These are phyloP conservation scores for Aureobasidium mangrovei DNA, from an alignment of 2,329 filamentous ascomycete genomes.

Conservation along the genomic window DNA sequence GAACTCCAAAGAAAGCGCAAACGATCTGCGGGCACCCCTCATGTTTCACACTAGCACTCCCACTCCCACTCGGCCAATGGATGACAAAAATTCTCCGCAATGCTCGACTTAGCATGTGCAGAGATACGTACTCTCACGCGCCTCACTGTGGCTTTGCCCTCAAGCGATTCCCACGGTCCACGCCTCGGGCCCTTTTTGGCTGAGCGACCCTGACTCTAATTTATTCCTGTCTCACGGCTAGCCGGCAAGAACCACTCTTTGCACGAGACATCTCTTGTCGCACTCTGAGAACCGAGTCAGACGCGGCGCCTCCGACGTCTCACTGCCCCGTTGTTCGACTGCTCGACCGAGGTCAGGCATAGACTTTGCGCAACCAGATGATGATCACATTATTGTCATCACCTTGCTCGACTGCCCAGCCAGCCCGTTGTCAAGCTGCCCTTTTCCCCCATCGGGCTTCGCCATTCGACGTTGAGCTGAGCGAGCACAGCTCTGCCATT, in stretches of 20 bases:
- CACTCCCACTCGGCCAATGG: not conserved
- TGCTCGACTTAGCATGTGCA: not conserved
- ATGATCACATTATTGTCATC: not conserved
- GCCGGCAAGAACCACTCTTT: not conserved
- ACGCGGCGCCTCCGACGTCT: slow-evolving; percentile 4
- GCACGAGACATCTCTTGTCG: slow-evolving; percentile 5
- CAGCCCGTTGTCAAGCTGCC: slow-evolving; percentile 84
- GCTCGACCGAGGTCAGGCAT: not conserved
- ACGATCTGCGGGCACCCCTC: slow-evolving; percentile 10
- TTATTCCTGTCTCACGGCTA: slow-evolving; percentile 7
- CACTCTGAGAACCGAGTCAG: slow-evolving; percentile 8
- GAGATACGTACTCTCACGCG: not conserved
- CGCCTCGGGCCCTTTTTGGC: not conserved
- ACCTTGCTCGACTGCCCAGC: slow-evolving; percentile 24
- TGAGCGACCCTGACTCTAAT: slow-evolving; percentile 4
- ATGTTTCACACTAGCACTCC: slow-evolving; percentile 8
- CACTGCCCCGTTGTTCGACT: not conserved
- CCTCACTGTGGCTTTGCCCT: not conserved
- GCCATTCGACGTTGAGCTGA: slow-evolving; percentile 78
- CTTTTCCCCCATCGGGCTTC: slow-evolving; percentile 78
- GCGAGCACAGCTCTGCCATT: slow-evolving; percentile 58
- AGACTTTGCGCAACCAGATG: slow-evolving; percentile 4
- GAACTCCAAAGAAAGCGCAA: not conserved
- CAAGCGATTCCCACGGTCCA: not conserved
- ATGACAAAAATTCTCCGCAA: slow-evolving; percentile 3